These are phyloP conservation scores for Casuarina equisetifolia DNA, from an alignment of 306 rosid genomes.

Conservation along the genomic window DNA sequence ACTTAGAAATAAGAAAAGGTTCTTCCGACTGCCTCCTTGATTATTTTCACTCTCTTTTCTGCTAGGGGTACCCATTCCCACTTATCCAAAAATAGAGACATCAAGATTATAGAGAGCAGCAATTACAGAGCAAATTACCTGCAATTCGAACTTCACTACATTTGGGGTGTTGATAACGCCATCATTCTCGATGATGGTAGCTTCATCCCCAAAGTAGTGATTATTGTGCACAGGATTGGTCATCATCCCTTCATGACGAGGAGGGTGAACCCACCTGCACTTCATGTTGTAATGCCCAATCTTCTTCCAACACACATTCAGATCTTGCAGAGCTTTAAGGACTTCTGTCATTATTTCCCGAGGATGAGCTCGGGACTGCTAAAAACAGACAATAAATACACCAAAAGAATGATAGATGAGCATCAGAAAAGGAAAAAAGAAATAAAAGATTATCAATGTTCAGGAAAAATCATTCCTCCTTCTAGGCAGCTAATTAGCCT, in stretches of 20 bases:
- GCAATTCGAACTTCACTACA: constrained; percentile 93
- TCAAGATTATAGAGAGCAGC: neutral
- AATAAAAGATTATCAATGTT: neutral
- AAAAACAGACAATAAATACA: constrained; percentile 24
- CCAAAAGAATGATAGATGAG: constrained; percentile 20
- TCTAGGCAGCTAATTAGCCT: neutral
- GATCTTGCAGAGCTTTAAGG: constrained; percentile 85
- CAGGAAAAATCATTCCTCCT: neutral
- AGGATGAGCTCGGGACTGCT: constrained; percentile 84
- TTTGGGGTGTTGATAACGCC: constrained; percentile 47
- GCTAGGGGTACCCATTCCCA: neutral
- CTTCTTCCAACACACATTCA: constrained; percentile 90
- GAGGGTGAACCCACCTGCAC: constrained; percentile 72
- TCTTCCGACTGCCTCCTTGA: neutral
- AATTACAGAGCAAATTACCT: constrained; percentile 43
- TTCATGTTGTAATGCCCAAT: constrained; percentile 97
- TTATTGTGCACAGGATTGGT: constrained; percentile 52
- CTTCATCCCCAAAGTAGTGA: constrained; percentile 60
- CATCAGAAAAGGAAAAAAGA: neutral
- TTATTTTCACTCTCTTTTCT: neutral
- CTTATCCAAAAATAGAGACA: neutral
- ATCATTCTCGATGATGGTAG: constrained; percentile 57
- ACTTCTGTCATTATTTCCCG: constrained; percentile 97
- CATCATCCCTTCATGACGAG: constrained; percentile 64
- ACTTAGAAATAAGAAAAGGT: neutral